Evolutionary conservation across 495 filamentous ascomycete genomes (phyloP).

Genomic region (Apodospora peruviana): DNA sequence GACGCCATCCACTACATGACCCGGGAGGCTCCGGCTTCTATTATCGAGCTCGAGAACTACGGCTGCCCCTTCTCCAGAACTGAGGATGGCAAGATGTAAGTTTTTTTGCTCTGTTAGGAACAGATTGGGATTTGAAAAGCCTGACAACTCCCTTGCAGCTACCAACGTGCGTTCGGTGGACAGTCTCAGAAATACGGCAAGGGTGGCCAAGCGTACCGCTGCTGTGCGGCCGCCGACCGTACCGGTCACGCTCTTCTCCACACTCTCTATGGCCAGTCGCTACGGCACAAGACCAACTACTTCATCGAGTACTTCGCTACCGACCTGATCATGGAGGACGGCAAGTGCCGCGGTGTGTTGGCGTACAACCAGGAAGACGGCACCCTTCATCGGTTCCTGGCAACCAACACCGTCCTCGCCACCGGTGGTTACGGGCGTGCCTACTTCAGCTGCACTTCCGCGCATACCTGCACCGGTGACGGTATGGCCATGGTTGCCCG

Average conservation of each 20-base stretch:
- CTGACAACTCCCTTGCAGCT: slow-evolving; percentile 35
- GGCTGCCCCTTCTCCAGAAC: slow-evolving; percentile 97
- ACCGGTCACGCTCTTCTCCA: slow-evolving; percentile 95
- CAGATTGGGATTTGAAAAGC: background rate
- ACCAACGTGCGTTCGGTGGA: slow-evolving; percentile 96
- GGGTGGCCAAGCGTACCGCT: slow-evolving; percentile 95
- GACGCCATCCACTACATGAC: slow-evolving; percentile 99
- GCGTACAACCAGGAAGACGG: slow-evolving; percentile 98
- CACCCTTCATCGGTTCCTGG: slow-evolving; percentile 91
- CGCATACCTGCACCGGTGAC: slow-evolving; percentile 96
- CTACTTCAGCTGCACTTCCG: slow-evolving; percentile 96
- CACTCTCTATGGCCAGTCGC: slow-evolving; percentile 96
- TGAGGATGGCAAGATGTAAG: slow-evolving; percentile 87
- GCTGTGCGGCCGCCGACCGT: slow-evolving; percentile 89
- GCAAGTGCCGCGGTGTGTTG: slow-evolving; percentile 90
- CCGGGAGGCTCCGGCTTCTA: slow-evolving; percentile 82
- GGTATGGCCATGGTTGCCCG: slow-evolving; percentile 98
- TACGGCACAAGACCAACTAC: slow-evolving; percentile 96
- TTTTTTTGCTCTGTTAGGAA: slow-evolving; percentile 3
- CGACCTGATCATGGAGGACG: slow-evolving; percentile 94
- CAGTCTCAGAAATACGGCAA: slow-evolving; percentile 93
- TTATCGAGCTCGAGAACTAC: slow-evolving; percentile 95
- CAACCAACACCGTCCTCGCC: slow-evolving; percentile 90
- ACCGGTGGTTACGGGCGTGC: slow-evolving; percentile 95
- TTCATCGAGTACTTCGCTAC: slow-evolving; percentile 98